Evolutionary conservation across 179 eudicot species (phyloP).

Genomic region (Monotropa hypopitys): DNA sequence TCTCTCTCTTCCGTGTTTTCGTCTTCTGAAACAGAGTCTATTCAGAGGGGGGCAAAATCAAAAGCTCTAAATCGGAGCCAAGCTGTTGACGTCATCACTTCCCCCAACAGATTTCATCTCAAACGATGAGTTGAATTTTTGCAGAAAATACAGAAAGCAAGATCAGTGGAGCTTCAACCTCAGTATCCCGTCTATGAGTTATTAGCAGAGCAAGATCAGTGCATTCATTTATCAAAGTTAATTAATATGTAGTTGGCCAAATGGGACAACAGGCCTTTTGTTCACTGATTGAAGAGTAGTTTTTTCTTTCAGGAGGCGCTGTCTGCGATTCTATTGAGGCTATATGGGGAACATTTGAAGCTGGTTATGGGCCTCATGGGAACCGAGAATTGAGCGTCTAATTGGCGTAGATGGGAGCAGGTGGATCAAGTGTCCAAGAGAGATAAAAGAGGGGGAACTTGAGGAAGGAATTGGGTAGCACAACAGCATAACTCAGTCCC

Average conservation of each 20-base stretch:
- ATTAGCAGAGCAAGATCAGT: constrained; percentile 6
- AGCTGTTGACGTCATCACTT: too few species aligned
- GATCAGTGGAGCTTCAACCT: constrained; percentile 22
- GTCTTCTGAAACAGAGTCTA: too few species aligned
- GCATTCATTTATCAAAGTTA: not conserved
- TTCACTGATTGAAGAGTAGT: not conserved
- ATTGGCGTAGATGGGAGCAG: not conserved
- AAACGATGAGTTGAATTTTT: too few species aligned
- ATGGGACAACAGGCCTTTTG: not conserved
- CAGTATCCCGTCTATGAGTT: constrained; percentile 2
- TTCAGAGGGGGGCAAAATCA: too few species aligned
- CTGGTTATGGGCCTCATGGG: not conserved
- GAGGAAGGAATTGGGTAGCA: not conserved
- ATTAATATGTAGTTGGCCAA: not conserved
- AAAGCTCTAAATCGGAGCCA: too few species aligned
- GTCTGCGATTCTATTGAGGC: not conserved
- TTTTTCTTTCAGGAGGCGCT: not conserved
- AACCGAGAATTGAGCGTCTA: not conserved
- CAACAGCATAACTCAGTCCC: not conserved
- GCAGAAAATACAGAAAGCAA: too few species aligned
- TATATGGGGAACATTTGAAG: not conserved
- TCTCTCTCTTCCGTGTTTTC: too few species aligned
- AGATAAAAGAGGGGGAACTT: not conserved
- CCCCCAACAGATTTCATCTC: too few species aligned
- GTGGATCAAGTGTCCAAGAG: not conserved